phyloP scores from a whole-genome alignment of 768 basidiomycete species.

The Kondoa malvinella region DNA sequence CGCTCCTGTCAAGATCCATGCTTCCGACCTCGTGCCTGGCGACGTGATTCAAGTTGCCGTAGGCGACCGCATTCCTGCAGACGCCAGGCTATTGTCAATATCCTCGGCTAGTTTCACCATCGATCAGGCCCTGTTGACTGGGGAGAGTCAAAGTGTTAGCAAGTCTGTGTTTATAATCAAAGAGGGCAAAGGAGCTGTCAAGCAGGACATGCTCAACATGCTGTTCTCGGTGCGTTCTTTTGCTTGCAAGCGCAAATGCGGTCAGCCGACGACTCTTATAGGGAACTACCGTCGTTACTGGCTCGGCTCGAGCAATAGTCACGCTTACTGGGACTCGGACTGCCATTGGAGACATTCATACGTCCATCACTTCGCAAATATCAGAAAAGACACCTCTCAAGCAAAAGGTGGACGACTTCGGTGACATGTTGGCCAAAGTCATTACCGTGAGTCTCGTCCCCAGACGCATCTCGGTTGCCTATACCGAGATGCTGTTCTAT shows the following conservation, averaged over 20 bases:
- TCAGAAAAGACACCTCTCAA: conserved; percentile 93
- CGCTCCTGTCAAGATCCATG: conserved; percentile 53
- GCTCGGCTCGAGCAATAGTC: conserved; percentile 70
- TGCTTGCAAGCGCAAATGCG: conserved; percentile 40
- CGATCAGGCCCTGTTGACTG: conserved; percentile 92
- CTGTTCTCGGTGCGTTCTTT: no score
- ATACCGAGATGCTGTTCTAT: no score
- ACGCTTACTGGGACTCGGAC: conserved; percentile 70
- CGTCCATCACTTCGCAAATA: conserved; percentile 82
- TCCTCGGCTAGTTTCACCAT: conserved; percentile 84
- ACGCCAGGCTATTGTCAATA: conserved; percentile 73
- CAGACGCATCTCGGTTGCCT: no score
- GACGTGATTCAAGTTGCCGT: conserved; percentile 81
- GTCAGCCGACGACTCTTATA: no score
- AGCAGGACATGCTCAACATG: conserved; percentile 97
- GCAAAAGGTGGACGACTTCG: conserved; percentile 93
- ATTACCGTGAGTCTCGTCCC: no score
- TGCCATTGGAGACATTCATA: conserved; percentile 93
- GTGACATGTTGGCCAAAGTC: conserved; percentile 91
- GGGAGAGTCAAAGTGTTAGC: conserved; percentile 75
- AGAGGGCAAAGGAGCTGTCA: conserved; percentile 59
- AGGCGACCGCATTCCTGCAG: conserved; percentile 88
- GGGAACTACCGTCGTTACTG: conserved; percentile 94
- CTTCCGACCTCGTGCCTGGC: conserved; percentile 79
- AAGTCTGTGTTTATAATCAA: conserved; percentile 54